phyloP scores from a whole-genome alignment of 2,329 filamentous ascomycete species.

The Chaetomiaceae sp. region DNA sequence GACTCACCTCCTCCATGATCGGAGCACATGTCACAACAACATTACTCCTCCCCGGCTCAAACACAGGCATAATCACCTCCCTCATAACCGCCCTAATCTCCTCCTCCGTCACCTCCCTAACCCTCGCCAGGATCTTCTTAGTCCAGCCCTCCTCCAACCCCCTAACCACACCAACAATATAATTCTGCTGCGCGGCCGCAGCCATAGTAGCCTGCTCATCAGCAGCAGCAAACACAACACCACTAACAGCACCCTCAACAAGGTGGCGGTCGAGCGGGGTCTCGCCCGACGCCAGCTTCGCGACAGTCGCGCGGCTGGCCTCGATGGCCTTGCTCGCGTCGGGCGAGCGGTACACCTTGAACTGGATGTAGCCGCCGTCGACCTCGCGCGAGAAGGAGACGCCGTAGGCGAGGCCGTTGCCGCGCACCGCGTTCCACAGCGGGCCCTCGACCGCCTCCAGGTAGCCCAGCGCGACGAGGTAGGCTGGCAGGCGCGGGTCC shows the following conservation, averaged over 20 bases:
- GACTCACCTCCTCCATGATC: constrained; percentile 74
- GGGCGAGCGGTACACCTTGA: constrained; percentile 84
- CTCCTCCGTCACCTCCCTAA: constrained; percentile 69
- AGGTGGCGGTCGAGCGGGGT: constrained; percentile 72
- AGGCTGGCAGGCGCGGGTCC: constrained; percentile 73
- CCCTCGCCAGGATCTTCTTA: constrained; percentile 68
- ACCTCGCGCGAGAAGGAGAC: constrained; percentile 72
- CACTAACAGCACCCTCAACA: constrained; percentile 84
- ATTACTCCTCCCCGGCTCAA: constrained; percentile 75
- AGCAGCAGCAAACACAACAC: constrained; percentile 79
- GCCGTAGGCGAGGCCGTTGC: constrained; percentile 89
- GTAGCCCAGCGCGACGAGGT: constrained; percentile 85
- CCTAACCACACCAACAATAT: constrained; percentile 73
- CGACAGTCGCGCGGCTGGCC: constrained; percentile 69
- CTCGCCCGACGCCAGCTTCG: constrained; percentile 66
- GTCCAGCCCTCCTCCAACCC: constrained; percentile 73
- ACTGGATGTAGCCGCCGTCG: constrained; percentile 75
- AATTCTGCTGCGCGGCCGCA: constrained; percentile 76
- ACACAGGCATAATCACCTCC: constrained; percentile 73
- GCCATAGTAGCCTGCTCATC: constrained; percentile 85
- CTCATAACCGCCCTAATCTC: constrained; percentile 71
- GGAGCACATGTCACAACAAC: constrained; percentile 84
- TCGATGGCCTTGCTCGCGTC: constrained; percentile 82
- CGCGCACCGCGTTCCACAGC: constrained; percentile 88
- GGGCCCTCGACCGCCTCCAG: constrained; percentile 92